These are phyloP conservation scores for Ustilago esculenta DNA, from an alignment of 1,284 basidiomycete species.

Conservation along the genomic window DNA sequence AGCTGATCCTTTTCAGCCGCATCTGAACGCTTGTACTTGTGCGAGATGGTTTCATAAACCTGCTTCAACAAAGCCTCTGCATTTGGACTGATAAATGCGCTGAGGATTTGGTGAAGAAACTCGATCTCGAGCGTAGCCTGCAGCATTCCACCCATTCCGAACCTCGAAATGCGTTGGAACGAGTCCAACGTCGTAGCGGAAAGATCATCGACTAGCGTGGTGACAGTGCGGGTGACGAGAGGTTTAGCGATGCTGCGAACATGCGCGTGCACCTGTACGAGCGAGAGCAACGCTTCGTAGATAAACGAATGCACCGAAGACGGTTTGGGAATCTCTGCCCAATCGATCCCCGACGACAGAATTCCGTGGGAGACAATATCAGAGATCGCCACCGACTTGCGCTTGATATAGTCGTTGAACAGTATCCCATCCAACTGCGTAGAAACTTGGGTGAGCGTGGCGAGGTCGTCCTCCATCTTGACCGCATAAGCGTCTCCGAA, in stretches of 20 bases:
- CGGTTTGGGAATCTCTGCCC: slow-evolving; percentile 88
- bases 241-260: slow-evolving; percentile 79
- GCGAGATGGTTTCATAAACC: slow-evolving; percentile 92
- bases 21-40: slow-evolving; percentile 74
- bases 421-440: slow-evolving; percentile 84
- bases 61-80: slow-evolving; percentile 86
- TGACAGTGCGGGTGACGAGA: slow-evolving; percentile 83
- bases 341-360: slow-evolving; percentile 81
- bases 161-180: slow-evolving; percentile 85
- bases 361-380: slow-evolving; percentile 81
- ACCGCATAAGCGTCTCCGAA: slow-evolving; percentile 81
- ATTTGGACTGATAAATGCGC: slow-evolving; percentile 81
- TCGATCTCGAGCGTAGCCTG: slow-evolving; percentile 98
- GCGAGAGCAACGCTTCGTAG: slow-evolving; percentile 84
- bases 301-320: slow-evolving; percentile 89
- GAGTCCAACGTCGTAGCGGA: slow-evolving; percentile 82
- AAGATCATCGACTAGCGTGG: slow-evolving; percentile 82
- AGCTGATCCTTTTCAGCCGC: slow-evolving; percentile 66
- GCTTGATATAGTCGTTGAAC: slow-evolving; percentile 85
- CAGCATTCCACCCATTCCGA: slow-evolving; percentile 98
- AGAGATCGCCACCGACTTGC: slow-evolving; percentile 77
- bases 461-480: slow-evolving; percentile 79
- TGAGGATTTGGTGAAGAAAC: slow-evolving; percentile 94
- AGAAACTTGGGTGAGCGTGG: slow-evolving; percentile 81
- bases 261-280: slow-evolving; percentile 92